A percentile compares a stretch with the other conserved stretches of the same genome.
phyloP scores from a whole-genome alignment of 1,284 basidiomycete genomes.

The Pseudozyma hubeiensis region DNA sequence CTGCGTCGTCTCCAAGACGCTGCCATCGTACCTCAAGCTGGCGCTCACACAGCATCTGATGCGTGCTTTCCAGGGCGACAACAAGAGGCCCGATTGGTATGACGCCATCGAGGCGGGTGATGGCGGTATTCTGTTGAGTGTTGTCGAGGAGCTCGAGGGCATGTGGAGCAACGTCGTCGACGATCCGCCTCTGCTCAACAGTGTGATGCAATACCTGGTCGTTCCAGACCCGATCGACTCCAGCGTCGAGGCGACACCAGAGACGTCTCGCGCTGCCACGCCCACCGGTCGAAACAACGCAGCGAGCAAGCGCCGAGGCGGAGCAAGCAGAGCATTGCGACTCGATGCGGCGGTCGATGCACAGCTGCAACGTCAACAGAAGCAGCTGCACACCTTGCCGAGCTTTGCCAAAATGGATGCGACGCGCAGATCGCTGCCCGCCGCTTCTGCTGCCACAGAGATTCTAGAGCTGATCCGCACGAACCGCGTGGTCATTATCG shows the following conservation, averaged over 20 bases:
- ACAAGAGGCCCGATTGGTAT: slow-evolving; percentile 71
- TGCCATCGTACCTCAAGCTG: slow-evolving; percentile 85
- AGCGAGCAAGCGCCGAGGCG: slow-evolving; percentile 8
- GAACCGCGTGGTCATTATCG: slow-evolving; percentile 51
- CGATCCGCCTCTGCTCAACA: slow-evolving; percentile 65
- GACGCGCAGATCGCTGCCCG: slow-evolving; percentile 75
- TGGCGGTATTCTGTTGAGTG: slow-evolving; percentile 79
- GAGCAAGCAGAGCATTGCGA: slow-evolving; percentile 61
- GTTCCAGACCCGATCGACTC: slow-evolving; percentile 17
- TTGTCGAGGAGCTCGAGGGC: slow-evolving; percentile 79
- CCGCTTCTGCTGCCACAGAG: slow-evolving; percentile 82
- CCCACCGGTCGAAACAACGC: slow-evolving; percentile 23
- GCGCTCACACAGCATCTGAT: slow-evolving; percentile 77
- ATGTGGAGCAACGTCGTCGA: slow-evolving; percentile 56
- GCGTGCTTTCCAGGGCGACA: slow-evolving; percentile 38
- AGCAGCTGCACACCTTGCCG: slow-evolving; percentile 81
- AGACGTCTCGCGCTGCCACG: slow-evolving; percentile 24
- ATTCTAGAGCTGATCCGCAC: slow-evolving; percentile 68
- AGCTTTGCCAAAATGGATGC: slow-evolving; percentile 77
- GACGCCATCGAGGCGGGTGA: slow-evolving; percentile 77
- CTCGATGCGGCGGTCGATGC: slow-evolving; percentile 72
- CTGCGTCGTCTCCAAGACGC: slow-evolving; percentile 78
- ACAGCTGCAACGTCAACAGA: slow-evolving; percentile 74
- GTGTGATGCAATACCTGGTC: slow-evolving; percentile 62
- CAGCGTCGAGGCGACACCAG: slow-evolving; percentile 25